These are phyloP conservation scores for Gentiana straminea DNA, from an alignment of 257 asterid species.

Conservation along the genomic window DNA sequence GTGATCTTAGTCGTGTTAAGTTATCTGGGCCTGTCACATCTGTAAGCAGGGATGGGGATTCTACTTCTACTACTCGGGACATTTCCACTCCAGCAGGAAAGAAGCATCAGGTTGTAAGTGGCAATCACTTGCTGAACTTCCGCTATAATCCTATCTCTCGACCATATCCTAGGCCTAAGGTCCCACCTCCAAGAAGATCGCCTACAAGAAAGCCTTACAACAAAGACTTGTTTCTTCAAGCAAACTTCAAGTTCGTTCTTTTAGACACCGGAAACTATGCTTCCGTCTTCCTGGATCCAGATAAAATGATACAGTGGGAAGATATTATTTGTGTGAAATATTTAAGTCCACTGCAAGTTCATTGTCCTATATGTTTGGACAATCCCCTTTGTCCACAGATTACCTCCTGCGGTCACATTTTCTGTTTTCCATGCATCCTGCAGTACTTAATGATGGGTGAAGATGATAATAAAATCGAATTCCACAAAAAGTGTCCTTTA, in stretches of 20 bases:
- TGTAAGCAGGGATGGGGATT: slow-evolving; percentile 16
- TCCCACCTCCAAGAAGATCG: slow-evolving; percentile 58
- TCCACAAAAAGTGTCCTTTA: slow-evolving; percentile 83
- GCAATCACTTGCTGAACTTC: slow-evolving; percentile 83
- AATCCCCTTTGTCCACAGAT: slow-evolving; percentile 87
- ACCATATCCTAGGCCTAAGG: slow-evolving; percentile 39
- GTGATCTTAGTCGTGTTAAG: slow-evolving; percentile 17
- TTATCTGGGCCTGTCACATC: slow-evolving; percentile 19
- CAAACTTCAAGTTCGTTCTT: slow-evolving; percentile 84
- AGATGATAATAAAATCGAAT: slow-evolving; percentile 42
- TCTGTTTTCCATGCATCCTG: slow-evolving; percentile 87
- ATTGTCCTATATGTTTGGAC: slow-evolving; percentile 92
- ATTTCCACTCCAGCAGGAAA: slow-evolving; percentile 34
- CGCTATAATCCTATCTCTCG: slow-evolving; percentile 79
- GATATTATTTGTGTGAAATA: slow-evolving; percentile 85
- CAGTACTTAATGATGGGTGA: slow-evolving; percentile 54
- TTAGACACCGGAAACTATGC: slow-evolving; percentile 64
- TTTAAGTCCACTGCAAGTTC: slow-evolving; percentile 54
- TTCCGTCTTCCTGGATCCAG: slow-evolving; percentile 67
- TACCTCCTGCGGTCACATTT: slow-evolving; percentile 95
- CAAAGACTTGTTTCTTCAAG: slow-evolving; percentile 93
- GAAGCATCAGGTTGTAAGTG: slow-evolving; percentile 55
- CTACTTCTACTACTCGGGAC: slow-evolving; percentile 30
- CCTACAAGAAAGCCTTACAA: slow-evolving; percentile 69
- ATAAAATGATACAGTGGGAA: slow-evolving; percentile 82